Evolutionary conservation across 345 rosid species (phyloP), one percentile per base, ranked within the genome.

Genomic region (Fremontodendron californicum): DNA sequence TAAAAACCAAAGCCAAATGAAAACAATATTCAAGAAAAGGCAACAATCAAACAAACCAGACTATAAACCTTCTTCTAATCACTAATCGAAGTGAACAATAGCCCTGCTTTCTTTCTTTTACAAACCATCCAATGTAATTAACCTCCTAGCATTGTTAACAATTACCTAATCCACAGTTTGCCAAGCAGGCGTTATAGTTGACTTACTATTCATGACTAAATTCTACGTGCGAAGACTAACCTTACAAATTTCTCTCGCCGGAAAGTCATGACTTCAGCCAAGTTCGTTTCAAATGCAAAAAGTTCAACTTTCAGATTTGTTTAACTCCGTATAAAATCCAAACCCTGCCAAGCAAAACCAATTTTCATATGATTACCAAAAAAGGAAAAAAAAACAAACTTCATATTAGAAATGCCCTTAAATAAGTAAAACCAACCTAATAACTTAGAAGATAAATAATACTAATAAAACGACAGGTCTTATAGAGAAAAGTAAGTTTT

Each of bases 241-340:
- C 90, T 85, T 27, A 75, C 85, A 67, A 86, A 88, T 67, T 85
- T 86, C 16, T 9, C 42, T 57, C 79, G 72, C 46, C 57, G 75
- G 78, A 43, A 3, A 54, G 63, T 83, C 87, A 82, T 78, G 42
- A 57, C 76, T 60, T 74, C 81, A 57, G 48, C 66, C 16, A 74
- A 12, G 42, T 71, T 42, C 27, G 63, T 48, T 11, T 57, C 70
- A 71, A 64, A 18, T 13, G 37, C 19, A 40, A 8, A 51, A 55
- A 40, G 1, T 60, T 7, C 33, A 40, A 54, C 9, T 62, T 57
- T 6, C 15, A 23, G 62, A 57, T 1, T 54, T 0, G 16, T 74
- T 1, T 2, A 54, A 3, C 25, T 21, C 25, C n/a, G 43, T 37
- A 6, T 54, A 6, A 9, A 74, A 78, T 9, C 39, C 11, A 37